Conservation (phyloP, 2,329 filamentous ascomycete species). For the Colletotrichum paranaense region DNA sequence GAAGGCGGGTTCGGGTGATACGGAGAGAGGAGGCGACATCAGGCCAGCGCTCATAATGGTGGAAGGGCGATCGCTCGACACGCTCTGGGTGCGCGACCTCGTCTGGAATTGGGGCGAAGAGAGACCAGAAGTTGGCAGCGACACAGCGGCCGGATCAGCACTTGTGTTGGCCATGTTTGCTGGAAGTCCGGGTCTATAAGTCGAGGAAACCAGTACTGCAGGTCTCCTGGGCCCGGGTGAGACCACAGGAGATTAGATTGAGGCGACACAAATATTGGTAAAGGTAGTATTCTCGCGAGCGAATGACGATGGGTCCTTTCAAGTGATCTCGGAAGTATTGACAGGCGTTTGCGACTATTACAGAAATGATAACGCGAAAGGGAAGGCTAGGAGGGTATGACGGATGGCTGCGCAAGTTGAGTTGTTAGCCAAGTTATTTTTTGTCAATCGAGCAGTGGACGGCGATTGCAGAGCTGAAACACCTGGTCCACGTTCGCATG, state of each 20-base stretch:
- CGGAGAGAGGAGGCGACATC: conserved; percentile 73
- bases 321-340: conserved; percentile 16
- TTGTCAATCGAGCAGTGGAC: conserved; percentile 15
- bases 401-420: conserved; percentile 34
- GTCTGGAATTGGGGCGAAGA: conserved; percentile 46
- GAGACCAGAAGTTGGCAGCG: conserved; percentile 48
- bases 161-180: conserved; percentile 33
- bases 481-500: conserved; percentile 34
- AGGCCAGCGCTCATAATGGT: conserved; percentile 67
- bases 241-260: conserved; percentile 35
- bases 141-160: conserved; percentile 37
- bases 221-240: conserved; percentile 31
- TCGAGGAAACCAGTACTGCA: conserved; percentile 17
- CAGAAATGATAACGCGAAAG: conserved; percentile 33
- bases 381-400: conserved; percentile 13
- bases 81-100: conserved; percentile 68
- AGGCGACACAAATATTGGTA: conserved; percentile 29
- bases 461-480: conserved; percentile 36
- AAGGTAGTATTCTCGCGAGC: conserved; percentile 22
- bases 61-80: conserved; percentile 78
- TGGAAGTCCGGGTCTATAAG: conserved; percentile 16
- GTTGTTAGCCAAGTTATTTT: conserved; percentile 23
- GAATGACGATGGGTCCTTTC: conserved; percentile 20
- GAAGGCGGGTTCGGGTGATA: conserved; percentile 85
- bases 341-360: conserved; percentile 31